Evolutionary conservation across 495 filamentous ascomycete species (phyloP), one percentile per base, ranked within the genome.

Genomic region (Xylona heveae): DNA sequence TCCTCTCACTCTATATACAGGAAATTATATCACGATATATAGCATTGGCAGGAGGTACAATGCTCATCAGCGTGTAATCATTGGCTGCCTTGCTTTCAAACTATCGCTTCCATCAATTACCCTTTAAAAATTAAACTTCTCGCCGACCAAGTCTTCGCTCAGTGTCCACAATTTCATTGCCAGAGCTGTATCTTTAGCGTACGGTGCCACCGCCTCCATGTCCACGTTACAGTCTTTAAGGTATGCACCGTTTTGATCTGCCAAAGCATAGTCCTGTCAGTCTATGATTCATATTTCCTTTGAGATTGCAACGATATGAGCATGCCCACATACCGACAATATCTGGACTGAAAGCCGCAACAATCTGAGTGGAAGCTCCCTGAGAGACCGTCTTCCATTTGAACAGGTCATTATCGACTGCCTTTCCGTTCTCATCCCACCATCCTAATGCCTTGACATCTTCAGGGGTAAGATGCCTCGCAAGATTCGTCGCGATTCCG

Each of bases 271-370:
- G 23, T 25, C 23, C 7, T 20, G 14, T 4, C 5, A 28, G 19
- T 15, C 2, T 34, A n/a, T n/a, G n/a, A n/a, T n/a, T n/a, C n/a
- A n/a, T n/a, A n/a, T n/a, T 25, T 25, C 7, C 13, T 25, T 25
- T 25, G 8, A 13, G 23, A 8, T 13, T 25, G 23, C 23, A 25
- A 25, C 8, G 8, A 8, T 13, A 7, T 7, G 13, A 8, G 23
- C 7, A 25, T 7, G 8, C 7, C 4, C 2, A 25, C 30, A 28
- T 24, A 38, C 38, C 25, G 21, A 25, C 36, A 19, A 44, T 27
- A 9, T 24, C 22, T 3, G 43, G 41, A 29, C 40, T 41, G 13
- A 46, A 36, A 20, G 41, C 43, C 9, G 41, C 41, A 10, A 36
- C 35, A 3, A 46, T 22, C 10, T 3, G 8, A 5, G 43, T 44